Evolutionary conservation across 352 stramenopile genomes (phyloP).

Genomic region (Phytophthora quininea): DNA sequence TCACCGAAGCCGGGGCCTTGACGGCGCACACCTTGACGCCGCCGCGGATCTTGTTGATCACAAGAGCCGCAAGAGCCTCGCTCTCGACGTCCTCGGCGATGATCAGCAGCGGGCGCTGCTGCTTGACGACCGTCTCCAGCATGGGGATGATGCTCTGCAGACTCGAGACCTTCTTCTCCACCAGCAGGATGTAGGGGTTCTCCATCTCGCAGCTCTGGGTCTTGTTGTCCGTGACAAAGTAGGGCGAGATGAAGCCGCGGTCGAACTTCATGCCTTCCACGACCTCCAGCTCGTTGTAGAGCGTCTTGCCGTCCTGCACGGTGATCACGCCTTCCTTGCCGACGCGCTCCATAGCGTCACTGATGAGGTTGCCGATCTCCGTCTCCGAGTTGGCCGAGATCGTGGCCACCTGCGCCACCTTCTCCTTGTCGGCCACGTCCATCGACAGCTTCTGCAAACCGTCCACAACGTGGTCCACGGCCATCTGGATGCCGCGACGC

Average conservation of each 20-base stretch:
- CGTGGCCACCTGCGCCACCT: constrained; percentile 99
- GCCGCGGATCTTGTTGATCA: constrained; percentile 99
- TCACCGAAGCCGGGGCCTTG: constrained; percentile 99
- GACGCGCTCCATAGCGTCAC: constrained; percentile 99
- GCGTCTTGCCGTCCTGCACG: constrained; percentile 99
- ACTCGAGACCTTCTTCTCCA: constrained; percentile 99
- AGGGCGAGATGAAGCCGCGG: constrained; percentile 99
- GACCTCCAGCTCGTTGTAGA: constrained; percentile 99
- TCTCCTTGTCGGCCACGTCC: constrained; percentile 98
- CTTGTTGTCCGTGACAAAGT: constrained; percentile 99
- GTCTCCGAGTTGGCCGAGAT: constrained; percentile 99
- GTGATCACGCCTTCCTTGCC: constrained; percentile 99
- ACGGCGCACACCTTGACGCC: constrained; percentile 99
- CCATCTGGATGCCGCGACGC: constrained; percentile 97
- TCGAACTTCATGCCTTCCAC: constrained; percentile 99
- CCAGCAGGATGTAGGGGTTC: constrained; percentile 98
- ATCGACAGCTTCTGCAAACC: constrained; percentile 96
- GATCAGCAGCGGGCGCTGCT: constrained; percentile 97
- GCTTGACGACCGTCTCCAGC: constrained; percentile 98
- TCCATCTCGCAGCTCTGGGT: constrained; percentile 98
- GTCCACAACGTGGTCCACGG: constrained; percentile 96
- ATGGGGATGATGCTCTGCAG: constrained; percentile 97
- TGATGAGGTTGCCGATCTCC: constrained; percentile 98
- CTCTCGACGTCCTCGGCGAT: constrained; percentile 99
- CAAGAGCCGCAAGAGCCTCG: constrained; percentile 98